Base-by-base conservation (phyloP, 73 alveolate species). In the Vitrella brassicaformis region DNA sequence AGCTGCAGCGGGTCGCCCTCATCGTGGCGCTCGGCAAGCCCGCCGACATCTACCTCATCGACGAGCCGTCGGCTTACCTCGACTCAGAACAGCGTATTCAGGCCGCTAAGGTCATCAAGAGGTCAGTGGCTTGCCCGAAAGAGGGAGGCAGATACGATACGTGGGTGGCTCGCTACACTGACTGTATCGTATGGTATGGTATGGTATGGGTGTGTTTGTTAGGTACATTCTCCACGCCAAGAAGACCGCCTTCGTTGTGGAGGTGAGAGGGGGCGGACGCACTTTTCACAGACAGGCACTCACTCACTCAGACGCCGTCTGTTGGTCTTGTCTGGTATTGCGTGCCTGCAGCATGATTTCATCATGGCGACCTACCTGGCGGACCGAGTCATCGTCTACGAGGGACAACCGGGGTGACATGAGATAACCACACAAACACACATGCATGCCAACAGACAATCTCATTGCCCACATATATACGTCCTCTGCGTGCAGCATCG, bases 21-120 rank as follows among this genome's bases (percentile, higher is more conserved):
- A 95, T 93, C 31, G 84, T 95, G 31, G 98, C 98, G 27, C 87
- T 95, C 70, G 99, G 96, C 14, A 95, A 95, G 84, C 94, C 96
- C 25, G 45, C 71, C 1, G 71, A 66, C 39, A 91, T 94, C 30
- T 94, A 94, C 87, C 91, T 95, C 27, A 88, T 95, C 70, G 99
- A 95, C 80, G 99, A 95, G 85, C 99, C 99, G 32, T 91, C 98
- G 18, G 99, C 99, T 27, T 94, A 95, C 88, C 85, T 95, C 25
- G 99, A 95, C 74, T 93, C 98, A 18, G 99, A 95, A 76, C 92
- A 95, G 81, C 88, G 99, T 85, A 86, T 95, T 31, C 82, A 90
- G 67, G 95, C 98, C 31, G 95, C 99, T 19, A 93, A 89, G 77
- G 95, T 95, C 10, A 93, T 95, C 85, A 95, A 94, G 85, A 90